These are phyloP conservation scores for Blastomyces parvus DNA, from an alignment of 2,329 filamentous ascomycete genomes.

Conservation along the genomic window DNA sequence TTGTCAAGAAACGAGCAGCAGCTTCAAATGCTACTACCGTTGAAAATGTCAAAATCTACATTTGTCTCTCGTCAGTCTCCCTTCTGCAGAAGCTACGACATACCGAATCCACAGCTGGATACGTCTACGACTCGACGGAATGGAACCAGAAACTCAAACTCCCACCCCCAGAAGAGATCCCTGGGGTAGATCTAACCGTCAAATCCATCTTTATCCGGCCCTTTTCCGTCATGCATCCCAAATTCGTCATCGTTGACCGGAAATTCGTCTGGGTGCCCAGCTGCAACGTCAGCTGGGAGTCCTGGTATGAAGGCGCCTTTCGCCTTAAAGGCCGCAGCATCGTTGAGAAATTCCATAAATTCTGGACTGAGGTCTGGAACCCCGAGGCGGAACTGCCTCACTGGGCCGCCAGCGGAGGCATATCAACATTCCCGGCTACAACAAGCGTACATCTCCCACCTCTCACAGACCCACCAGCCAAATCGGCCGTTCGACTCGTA, in stretches of 20 bases:
- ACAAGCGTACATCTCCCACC: background rate
- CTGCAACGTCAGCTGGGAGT: conserved; percentile 78
- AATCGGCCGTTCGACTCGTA: background rate
- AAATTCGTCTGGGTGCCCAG: conserved; percentile 59
- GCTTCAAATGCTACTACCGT: conserved; percentile 20
- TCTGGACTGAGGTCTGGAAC: conserved; percentile 61
- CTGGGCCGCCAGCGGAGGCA: too few species aligned
- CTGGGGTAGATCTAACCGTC: conserved; percentile 57
- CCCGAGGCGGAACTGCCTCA: background rate
- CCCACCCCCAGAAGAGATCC: conserved; percentile 45
- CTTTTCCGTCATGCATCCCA: conserved; percentile 80
- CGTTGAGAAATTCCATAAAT: conserved; percentile 52
- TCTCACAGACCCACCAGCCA: background rate
- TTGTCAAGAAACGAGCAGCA: conserved; percentile 19
- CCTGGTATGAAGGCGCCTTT: conserved; percentile 75
- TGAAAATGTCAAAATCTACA: conserved; percentile 50
- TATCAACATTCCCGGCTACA: background rate
- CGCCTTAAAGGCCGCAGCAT: conserved; percentile 51
- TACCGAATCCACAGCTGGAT: conserved; percentile 52
- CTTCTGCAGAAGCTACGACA: conserved; percentile 67
- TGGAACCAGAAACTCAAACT: conserved; percentile 57
- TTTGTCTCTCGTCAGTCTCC: conserved; percentile 68
- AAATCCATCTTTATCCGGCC: conserved; percentile 73
- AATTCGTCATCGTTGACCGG: conserved; percentile 67
- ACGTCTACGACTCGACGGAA: conserved; percentile 48